Evolutionary conservation across 257 asterid genomes (phyloP), one percentile per base, ranked within the genome.

Genomic region (Gardenia jasminoides): DNA sequence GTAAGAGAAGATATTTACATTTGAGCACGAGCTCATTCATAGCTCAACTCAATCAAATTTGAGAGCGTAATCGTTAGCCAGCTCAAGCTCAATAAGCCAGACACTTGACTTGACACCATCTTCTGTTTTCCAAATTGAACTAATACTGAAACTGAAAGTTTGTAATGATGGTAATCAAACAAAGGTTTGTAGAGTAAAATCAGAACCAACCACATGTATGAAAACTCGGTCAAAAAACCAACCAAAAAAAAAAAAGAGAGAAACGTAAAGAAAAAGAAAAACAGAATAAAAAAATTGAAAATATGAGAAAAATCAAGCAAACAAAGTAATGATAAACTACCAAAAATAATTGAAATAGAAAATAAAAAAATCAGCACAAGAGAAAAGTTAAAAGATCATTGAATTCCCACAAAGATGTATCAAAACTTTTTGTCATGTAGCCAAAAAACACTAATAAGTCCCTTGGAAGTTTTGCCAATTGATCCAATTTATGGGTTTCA

Each of bases 351-450:
- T 13, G 39, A 54, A 75, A 22, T 13, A 48, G 28, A 52, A 59
- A n/a, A 15, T 58, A 58, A 8, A 48, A 58, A 56, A 58, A 20
- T 19, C 20, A 58, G 7, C 24, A 58, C 3, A 5, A 20, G 28
- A 20, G 10, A 58, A 20, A 56, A 58, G 26, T 58, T 7, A 41
- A 39, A 75, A 58, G 16, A 39, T 74, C n/a, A 20, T 36, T 28
- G 39, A 74, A 72, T 15, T 48, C 36, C 76, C 28, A 72, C 50
- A 68, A 39, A 74, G 22, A 31, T 74, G 68, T 74, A 65, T 36
- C 19, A 36, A 74, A 74, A 54, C 8, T 19, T 56, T 19, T 24
- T 59, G 28, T 10, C 30, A 39, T 43, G 7, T 20, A 20, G 11
- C 6, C 24, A 72, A 30, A 9, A 11, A 31, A 7, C 20, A 54